phyloP scores from a whole-genome alignment of 2,329 filamentous ascomycete genomes.

The Pseudocercospora cruenta region DNA sequence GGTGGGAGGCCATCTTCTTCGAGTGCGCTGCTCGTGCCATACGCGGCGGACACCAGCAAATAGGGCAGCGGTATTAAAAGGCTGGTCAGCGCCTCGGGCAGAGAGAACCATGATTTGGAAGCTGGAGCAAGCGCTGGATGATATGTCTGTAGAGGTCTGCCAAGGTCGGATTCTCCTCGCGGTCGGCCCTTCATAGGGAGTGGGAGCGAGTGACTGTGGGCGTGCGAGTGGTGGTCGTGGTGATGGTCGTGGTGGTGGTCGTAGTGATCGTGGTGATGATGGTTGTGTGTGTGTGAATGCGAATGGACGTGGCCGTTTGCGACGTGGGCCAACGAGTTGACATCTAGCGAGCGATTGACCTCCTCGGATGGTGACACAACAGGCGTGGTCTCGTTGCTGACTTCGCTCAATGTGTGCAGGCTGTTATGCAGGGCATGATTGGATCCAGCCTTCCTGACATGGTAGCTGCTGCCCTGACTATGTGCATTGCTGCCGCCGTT shows the following conservation, averaged over 20 bases:
- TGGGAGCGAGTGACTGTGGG: slow-evolving; percentile 27
- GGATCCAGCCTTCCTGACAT: slow-evolving; percentile 28
- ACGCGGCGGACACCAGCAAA: slow-evolving; percentile 52
- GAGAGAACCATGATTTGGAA: slow-evolving; percentile 37
- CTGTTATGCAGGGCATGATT: slow-evolving; percentile 26
- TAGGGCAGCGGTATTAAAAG: slow-evolving; percentile 55
- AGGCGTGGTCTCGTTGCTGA: slow-evolving; percentile 36
- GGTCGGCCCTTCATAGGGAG: slow-evolving; percentile 42
- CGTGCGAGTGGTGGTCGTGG: slow-evolving; percentile 35
- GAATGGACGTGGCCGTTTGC: slow-evolving; percentile 23
- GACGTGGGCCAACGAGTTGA: slow-evolving; percentile 29
- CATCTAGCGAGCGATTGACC: slow-evolving; percentile 4
- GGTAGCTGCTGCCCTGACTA: slow-evolving; percentile 10
- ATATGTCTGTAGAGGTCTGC: slow-evolving; percentile 39
- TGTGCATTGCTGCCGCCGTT: slow-evolving; percentile 7
- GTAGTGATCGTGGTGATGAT: slow-evolving; percentile 14
- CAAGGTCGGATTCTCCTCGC: slow-evolving; percentile 52
- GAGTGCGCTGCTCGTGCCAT: slow-evolving; percentile 38
- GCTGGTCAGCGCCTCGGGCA: slow-evolving; percentile 55
- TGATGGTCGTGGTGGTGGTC: slow-evolving; percentile 27
- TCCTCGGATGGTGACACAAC: slow-evolving; percentile 28
- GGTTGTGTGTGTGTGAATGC: slow-evolving; percentile 13
- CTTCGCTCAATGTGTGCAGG: slow-evolving; percentile 34
- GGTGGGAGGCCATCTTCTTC: slow-evolving; percentile 33
- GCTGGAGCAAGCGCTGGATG: slow-evolving; percentile 27